Evolutionary conservation across 2,329 filamentous ascomycete species (phyloP).

Genomic region (Bretziella fagacearum): DNA sequence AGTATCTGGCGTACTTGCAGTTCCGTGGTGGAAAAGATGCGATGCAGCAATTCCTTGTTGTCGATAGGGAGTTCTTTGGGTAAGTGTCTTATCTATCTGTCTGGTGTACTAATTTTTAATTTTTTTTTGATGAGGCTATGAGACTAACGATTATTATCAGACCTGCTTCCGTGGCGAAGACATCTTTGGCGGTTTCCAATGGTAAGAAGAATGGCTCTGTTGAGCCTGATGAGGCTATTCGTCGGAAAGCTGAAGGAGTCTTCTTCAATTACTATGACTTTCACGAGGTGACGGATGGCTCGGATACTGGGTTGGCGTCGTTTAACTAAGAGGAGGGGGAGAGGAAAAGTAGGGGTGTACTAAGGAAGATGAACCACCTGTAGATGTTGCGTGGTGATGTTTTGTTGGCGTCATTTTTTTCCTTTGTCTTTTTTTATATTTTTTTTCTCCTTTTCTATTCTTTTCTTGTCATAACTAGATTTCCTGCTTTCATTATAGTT

Average conservation of each 20-base stretch:
- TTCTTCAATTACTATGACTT: conserved; percentile 38
- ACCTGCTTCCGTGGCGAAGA: conserved; percentile 29
- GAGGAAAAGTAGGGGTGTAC: neutral
- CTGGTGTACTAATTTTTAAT: conserved; percentile 11
- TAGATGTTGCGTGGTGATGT: neutral
- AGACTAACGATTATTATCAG: conserved; percentile 20
- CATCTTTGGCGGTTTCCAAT: conserved; percentile 23
- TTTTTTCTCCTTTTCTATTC: too few relatives aligned
- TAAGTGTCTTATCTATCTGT: conserved; percentile 26
- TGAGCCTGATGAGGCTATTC: conserved; percentile 35
- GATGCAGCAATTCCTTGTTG: conserved; percentile 67
- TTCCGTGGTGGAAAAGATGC: conserved; percentile 66
- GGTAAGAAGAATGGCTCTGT: conserved; percentile 31
- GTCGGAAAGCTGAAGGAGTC: conserved; percentile 33
- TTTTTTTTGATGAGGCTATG: conserved; percentile 3
- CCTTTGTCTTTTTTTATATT: too few relatives aligned
- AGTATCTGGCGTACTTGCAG: conserved; percentile 71
- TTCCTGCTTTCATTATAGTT: too few relatives aligned
- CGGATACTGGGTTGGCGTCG: conserved; percentile 32
- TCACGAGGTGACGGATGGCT: conserved; percentile 29
- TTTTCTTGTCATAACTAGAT: too few relatives aligned
- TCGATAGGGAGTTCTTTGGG: conserved; percentile 83
- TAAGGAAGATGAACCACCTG: neutral
- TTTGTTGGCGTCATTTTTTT: neutral
- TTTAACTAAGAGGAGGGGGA: conserved; percentile 28